These are phyloP conservation scores for Lactifluus echinatus DNA, from an alignment of 768 basidiomycete species.

Conservation along the genomic window DNA sequence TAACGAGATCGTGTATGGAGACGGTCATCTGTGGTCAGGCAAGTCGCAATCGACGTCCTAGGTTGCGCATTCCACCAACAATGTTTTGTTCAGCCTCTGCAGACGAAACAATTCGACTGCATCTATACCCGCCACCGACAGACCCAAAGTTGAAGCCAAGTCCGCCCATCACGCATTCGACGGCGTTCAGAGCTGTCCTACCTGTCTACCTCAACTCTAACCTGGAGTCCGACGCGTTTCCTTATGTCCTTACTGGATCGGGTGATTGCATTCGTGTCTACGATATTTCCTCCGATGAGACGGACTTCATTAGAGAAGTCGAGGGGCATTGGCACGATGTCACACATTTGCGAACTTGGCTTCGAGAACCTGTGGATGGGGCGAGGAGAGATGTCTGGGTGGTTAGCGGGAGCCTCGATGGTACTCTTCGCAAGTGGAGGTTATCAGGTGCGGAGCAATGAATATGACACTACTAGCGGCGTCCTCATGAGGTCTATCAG, in stretches of 20 bases:
- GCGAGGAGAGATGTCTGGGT: constrained; percentile 68
- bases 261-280: constrained; percentile 80
- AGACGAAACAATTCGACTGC: constrained; percentile 74
- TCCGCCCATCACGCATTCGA: constrained; percentile 50
- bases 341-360: constrained; percentile 66
- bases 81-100: constrained; percentile 55
- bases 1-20: constrained; percentile 57
- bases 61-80: background rate
- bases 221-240: constrained; percentile 38
- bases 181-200: constrained; percentile 64
- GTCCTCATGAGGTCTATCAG: background rate
- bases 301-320: constrained; percentile 60
- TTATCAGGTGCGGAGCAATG: constrained; percentile 44
- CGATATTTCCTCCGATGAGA: constrained; percentile 64
- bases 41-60: constrained; percentile 15
- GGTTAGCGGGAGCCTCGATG: constrained; percentile 76
- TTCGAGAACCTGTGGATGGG: constrained; percentile 40
- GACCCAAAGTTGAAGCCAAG: constrained; percentile 29
- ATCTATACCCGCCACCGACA: constrained; percentile 34
- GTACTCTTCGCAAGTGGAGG: constrained; percentile 81
- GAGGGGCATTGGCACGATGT: constrained; percentile 93
- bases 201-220: constrained; percentile 51
- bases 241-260: constrained; percentile 72
- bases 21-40: constrained; percentile 90
- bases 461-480: background rate